Evolutionary conservation across 768 basidiomycete genomes (phyloP).

Genomic region (Psilocybe cyanescens): DNA sequence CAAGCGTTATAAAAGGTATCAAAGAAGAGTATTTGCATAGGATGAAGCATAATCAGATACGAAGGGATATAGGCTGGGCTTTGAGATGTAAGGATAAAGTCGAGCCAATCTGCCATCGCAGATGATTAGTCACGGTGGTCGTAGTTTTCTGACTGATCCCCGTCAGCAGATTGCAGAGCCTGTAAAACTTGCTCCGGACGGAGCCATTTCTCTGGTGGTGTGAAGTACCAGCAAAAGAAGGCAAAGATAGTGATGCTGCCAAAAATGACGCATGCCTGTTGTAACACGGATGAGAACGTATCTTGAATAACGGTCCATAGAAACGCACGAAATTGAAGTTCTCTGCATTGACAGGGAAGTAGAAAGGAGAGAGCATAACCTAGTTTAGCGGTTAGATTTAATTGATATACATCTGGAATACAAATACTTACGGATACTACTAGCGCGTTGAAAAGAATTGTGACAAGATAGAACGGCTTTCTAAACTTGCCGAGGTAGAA

Average conservation of each 20-base stretch:
- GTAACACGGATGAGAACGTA: not conserved
- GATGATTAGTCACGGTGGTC: not conserved
- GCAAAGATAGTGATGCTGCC: constrained; percentile 80
- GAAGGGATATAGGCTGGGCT: not conserved
- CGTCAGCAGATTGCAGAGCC: constrained; percentile 37
- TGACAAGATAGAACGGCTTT: constrained; percentile 68
- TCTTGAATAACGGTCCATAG: not conserved
- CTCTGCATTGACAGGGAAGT: constrained; percentile 76
- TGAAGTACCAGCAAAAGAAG: constrained; percentile 76
- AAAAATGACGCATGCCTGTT: constrained; percentile 77
- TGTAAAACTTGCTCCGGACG: constrained; percentile 62
- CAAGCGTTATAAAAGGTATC: no score
- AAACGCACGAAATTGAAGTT: constrained; percentile 84
- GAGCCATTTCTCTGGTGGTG: constrained; percentile 82
- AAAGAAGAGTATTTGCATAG: not conserved
- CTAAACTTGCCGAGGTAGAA: constrained; percentile 73
- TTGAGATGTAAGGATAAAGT: not conserved
- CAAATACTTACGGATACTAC: constrained; percentile 65
- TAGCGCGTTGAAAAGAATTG: constrained; percentile 73
- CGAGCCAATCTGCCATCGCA: not conserved
- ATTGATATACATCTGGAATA: no score
- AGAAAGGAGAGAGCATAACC: constrained; percentile 88
- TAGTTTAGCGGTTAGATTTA: constrained; percentile 27
- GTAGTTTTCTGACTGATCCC: not conserved
- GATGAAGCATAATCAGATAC: not conserved